Evolutionary conservation across 805 yeast genomes (phyloP).

Genomic region (Candida loeiensis): DNA sequence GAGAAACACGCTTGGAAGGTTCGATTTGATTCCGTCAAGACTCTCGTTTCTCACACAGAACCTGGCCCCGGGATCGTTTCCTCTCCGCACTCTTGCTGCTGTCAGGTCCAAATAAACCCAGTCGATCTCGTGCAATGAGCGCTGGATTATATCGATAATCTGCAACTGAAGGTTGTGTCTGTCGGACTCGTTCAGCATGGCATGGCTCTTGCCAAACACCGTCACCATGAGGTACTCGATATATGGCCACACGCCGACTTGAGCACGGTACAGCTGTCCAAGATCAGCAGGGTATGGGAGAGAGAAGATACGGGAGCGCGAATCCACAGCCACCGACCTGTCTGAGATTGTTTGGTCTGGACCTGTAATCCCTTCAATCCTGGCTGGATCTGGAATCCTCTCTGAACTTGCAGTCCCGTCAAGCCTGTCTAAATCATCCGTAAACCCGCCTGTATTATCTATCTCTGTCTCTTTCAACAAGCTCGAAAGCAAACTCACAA

Average conservation of each 20-base stretch:
- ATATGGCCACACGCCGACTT: slow-evolving; percentile 74
- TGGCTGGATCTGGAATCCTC: too few relatives aligned
- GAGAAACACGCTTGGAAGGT: slow-evolving; percentile 14
- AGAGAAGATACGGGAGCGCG: slow-evolving; percentile 23
- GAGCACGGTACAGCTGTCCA: slow-evolving; percentile 54
- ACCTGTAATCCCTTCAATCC: too few relatives aligned
- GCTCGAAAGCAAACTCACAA: slow-evolving; percentile 44
- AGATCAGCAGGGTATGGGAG: slow-evolving; percentile 60
- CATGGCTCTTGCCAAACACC: slow-evolving; percentile 53
- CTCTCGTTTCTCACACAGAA: neutral
- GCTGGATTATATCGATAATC: slow-evolving; percentile 50
- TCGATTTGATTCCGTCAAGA: neutral
- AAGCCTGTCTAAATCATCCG: too few relatives aligned
- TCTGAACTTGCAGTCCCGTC: too few relatives aligned
- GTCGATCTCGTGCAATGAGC: slow-evolving; percentile 32
- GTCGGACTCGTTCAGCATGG: slow-evolving; percentile 31
- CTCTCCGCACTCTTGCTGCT: slow-evolving; percentile 19
- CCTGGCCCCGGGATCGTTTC: neutral
- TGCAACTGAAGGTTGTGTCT: slow-evolving; percentile 48
- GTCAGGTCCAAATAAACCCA: slow-evolving; percentile 49
- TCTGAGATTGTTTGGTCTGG: too few relatives aligned
- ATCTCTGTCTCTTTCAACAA: neutral
- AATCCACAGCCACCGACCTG: too few relatives aligned
- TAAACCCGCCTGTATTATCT: too few relatives aligned
- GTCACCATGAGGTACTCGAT: slow-evolving; percentile 67